Evolutionary conservation across 345 rosid genomes (phyloP), one percentile per base, ranked within the genome.

Genomic region (Gossypium australe): DNA sequence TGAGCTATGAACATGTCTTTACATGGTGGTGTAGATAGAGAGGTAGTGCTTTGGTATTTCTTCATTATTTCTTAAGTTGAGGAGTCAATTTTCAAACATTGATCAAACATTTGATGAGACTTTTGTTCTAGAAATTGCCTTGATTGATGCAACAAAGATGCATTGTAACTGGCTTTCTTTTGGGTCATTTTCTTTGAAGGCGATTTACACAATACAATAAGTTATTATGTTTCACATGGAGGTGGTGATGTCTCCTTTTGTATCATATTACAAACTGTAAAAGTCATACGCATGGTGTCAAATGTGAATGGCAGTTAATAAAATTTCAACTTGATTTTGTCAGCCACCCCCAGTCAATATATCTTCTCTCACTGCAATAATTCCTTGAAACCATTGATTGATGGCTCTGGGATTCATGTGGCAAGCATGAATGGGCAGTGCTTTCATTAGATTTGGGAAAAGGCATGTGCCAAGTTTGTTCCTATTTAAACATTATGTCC

Each of bases 211-310:
- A 34, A 62, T 62, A 34, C 22, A 62, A 8, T 22, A 11, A 22
- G 20, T 67, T 67, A 24, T 67, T 45, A 47, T 47, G 71, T 22
- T 67, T 6, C 71, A 67, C 71, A 67, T 67, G 71, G 41, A 47
- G 41, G 41, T 67, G 71, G 14, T 47, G 41, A 27, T 67, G 38
- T 67, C 56, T 13, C 71, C 48, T 51, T 49, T 27, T 27, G 59
- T 27, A 27, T 34, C 7, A 34, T 34, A 34, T 34, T 34, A 5
- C 41, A 6, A 17, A 69, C 72, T 69, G 45, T 49, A 69, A 69
- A 34, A 49, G 59, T 49, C 59, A 27, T 69, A 13, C 27, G 61
- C 61, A 57, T 57, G 27, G 25, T n/a, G 2, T 41, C 55, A 24
- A 55, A 18, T 49, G 45, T 27, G 12, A 9, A 51, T 27, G 8